A percentile compares a stretch with the other conserved stretches of the same genome.
These are phyloP conservation scores for Fragilariopsis cylindrus DNA, from an alignment of 108 stramenopile genomes.

Conservation along the genomic window DNA sequence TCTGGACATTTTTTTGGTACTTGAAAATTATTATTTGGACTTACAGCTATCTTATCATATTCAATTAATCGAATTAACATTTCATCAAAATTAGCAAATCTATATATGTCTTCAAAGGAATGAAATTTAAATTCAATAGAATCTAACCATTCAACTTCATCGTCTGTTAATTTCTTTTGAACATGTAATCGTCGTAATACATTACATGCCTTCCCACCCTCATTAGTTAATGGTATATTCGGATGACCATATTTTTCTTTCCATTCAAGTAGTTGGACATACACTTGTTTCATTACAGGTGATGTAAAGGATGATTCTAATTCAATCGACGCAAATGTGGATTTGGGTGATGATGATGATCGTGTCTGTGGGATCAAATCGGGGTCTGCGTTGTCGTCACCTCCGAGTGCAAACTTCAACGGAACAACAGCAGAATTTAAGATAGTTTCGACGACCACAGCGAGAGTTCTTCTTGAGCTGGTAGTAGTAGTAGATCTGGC, in stretches of 20 bases:
- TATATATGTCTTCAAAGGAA: constrained; percentile 77
- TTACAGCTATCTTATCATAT: constrained; percentile 43
- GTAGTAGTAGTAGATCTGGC: too few species aligned
- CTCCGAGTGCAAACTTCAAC: too few species aligned
- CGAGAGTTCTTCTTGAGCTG: too few species aligned
- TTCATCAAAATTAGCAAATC: constrained; percentile 75
- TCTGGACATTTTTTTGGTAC: constrained; percentile 79
- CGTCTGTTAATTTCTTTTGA: constrained; percentile 63
- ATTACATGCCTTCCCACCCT: constrained; percentile 66
- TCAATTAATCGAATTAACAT: constrained; percentile 50
- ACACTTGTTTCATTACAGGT: constrained; percentile 64
- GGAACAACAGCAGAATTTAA: too few species aligned
- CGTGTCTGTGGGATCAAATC: too few species aligned
- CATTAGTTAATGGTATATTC: constrained; percentile 73
- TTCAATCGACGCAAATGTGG: too few species aligned
- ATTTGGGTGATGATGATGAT: too few species aligned
- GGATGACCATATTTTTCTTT: constrained; percentile 66
- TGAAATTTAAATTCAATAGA: constrained; percentile 65
- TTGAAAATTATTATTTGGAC: constrained; percentile 53
- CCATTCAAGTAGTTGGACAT: constrained; percentile 53
- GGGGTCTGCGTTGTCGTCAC: too few species aligned
- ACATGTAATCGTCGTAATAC: constrained; percentile 64
- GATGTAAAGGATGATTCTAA: constrained; percentile 19
- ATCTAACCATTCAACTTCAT: constrained; percentile 51
- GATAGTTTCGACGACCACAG: too few species aligned